Base-by-base conservation (phyloP, 148 eudicot genomes). In the Cornus florida region DNA sequence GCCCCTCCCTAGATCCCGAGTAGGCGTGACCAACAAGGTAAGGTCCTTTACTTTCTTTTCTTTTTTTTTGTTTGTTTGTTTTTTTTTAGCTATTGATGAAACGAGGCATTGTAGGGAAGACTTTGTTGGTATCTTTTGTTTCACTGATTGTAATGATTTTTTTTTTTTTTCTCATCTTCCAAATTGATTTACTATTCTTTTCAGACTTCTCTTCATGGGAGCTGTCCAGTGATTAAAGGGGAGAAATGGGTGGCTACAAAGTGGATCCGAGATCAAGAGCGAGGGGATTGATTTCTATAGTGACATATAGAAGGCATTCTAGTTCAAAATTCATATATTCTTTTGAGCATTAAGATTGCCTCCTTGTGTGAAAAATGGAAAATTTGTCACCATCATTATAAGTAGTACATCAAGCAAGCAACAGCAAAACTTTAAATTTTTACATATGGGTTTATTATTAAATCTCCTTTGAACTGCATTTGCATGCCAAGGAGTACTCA, bases 211-310 rank as follows among this genome's bases (percentile, higher is more conserved):
- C 73, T 91, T 66, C 94, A 91, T 73, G 94, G 94, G 38, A 88
- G 94, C 78, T 91, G 94, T 80, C 92, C 92, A 14, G 94, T 89
- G 46, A 72, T 89, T 73, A 86, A 77, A 79, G 94, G 94, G 69
- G 92, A 91, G 80, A 91, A 91, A 83, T 91, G 94, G 94, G 94
- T 91, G 70, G 94, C 94, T 60, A 91, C 92, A 56, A 89, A 86
- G 77, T 89, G 90, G 90, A 84, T 87, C 28, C 79, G 94, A 72
- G 81, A 89, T 83, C 81, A 87, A 60, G 81, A 70, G 72, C 86
- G 73, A 73, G 46, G 71, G 32, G 83, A 87, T 57, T 81, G 66
- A 75, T 59, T 43, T 71, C 75, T 57, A 7, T 50, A 41, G 56
- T 33, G 65, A 0, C 9, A 12, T 28, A 10, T 7, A 70, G 79